Conservation (phyloP, 495 filamentous ascomycete species). For the Cudoniella acicularis region DNA sequence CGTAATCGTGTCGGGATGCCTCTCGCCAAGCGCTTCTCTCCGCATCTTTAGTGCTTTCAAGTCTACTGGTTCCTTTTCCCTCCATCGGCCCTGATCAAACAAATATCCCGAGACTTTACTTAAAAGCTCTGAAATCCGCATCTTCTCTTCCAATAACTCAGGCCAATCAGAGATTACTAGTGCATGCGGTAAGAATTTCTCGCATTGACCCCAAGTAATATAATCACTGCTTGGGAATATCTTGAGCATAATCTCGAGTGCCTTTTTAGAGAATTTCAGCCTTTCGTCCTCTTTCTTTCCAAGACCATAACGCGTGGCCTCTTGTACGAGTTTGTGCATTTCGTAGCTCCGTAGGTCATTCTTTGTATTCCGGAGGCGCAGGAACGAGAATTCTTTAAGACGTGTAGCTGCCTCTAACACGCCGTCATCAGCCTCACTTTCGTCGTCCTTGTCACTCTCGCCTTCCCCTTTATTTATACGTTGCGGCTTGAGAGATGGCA, state of each 20-base stretch:
- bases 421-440: neutral
- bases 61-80: neutral
- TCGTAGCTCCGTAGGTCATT: neutral
- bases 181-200: neutral
- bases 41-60: neutral
- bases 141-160: neutral
- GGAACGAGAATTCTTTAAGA: neutral
- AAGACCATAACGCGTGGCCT: neutral
- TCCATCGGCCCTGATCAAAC: neutral
- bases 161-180: neutral
- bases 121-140: neutral
- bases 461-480: slow-evolving; percentile 30
- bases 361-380: neutral
- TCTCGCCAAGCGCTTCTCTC: neutral
- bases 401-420: neutral
- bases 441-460: no score
- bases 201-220: neutral
- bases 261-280: neutral
- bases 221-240: neutral
- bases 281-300: neutral
- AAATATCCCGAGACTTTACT: neutral
- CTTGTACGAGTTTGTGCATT: slow-evolving; percentile 1
- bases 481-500: slow-evolving; percentile 30
- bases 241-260: neutral
- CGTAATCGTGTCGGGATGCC: neutral